A percentile compares a stretch with the other conserved stretches of the same genome.
phyloP scores from a whole-genome alignment of 2,329 filamentous ascomycete species.

The Fusarium sterilihyphosum region DNA sequence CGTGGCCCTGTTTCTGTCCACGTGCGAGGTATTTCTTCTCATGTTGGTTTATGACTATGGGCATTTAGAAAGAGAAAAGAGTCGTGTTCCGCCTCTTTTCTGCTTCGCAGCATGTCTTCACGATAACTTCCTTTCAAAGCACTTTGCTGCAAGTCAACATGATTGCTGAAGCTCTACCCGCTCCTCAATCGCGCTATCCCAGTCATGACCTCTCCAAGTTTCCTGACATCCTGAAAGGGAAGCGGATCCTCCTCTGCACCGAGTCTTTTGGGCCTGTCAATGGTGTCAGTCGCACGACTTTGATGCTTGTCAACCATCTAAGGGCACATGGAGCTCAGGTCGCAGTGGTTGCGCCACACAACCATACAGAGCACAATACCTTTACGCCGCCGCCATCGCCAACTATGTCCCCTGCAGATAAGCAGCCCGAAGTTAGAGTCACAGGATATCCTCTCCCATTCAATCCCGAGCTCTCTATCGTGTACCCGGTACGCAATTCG shows the following conservation, averaged over 20 bases:
- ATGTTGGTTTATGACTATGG: not conserved
- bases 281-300: slow-evolving; percentile 76
- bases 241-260: slow-evolving; percentile 72
- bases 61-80: slow-evolving; percentile 39
- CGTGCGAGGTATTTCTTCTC: slow-evolving; percentile 40
- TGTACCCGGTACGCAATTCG: slow-evolving; percentile 74
- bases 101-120: not conserved
- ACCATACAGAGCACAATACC: slow-evolving; percentile 63
- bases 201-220: slow-evolving; percentile 57
- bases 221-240: slow-evolving; percentile 62
- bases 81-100: slow-evolving; percentile 21
- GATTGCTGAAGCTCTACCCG: slow-evolving; percentile 10
- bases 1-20: slow-evolving; percentile 30
- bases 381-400: slow-evolving; percentile 57
- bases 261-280: slow-evolving; percentile 79
- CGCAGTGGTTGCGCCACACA: slow-evolving; percentile 72
- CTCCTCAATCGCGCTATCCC: slow-evolving; percentile 12
- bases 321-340: slow-evolving; percentile 71
- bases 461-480: slow-evolving; percentile 76
- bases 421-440: slow-evolving; percentile 64
- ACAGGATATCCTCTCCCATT: slow-evolving; percentile 74
- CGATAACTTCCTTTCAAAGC: not conserved
- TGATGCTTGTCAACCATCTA: slow-evolving; percentile 75
- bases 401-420: slow-evolving; percentile 45
- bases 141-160: slow-evolving; percentile 19